Base-by-base conservation (phyloP, 257 asterid species). In the Ocimum tenuiflorum region DNA sequence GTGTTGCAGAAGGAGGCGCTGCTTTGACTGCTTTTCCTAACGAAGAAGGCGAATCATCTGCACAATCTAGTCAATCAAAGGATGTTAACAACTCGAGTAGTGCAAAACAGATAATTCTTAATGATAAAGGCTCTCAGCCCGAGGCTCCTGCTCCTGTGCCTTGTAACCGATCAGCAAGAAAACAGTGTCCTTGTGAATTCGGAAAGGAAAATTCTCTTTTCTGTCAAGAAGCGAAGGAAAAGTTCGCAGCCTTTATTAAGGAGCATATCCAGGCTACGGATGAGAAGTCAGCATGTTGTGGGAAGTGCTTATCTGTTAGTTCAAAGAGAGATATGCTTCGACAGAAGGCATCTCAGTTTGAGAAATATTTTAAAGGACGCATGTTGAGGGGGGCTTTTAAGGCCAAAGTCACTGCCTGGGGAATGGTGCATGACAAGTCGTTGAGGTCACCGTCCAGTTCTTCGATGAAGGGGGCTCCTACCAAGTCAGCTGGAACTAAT, bases 351-450 rank as follows among this genome's bases (percentile, higher is more conserved):
- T 71, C 72, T 79, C 95, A 80, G 27, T 74, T 81, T 45, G 96
- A 84, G 79, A 89, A 86, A 67, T 82, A 68, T 60, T 81, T 73
- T 75, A 84, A 70, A 74, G 89, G 92, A 3, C 82, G 86, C 11
- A 55, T 74, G 35, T 63, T 86, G 7, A 91, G 83, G 81, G 85
- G 89, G 45, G 75, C 87, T 65, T 78, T 83, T 51, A 85, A 87
- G 78, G 88, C 96, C 50, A 87, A 76, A 65, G 80, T 85, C 8
- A 74, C 90, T 39, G 80, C 92, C 22, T 82, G 88, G 89, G 85
- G 88, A 64, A 83, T 78, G 71, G 74, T 88, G 94, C 83, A 82
- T 60, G 43, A 81, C 78, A 88, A 83, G 50, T n/a, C n/a, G n/a
- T n/a, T n/a, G n/a, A 84, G 80, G 63, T 71, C 88, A 2, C 35